Evolutionary conservation across 2,329 filamentous ascomycete genomes (phyloP).

Genomic region (Colletotrichum graminicola): DNA sequence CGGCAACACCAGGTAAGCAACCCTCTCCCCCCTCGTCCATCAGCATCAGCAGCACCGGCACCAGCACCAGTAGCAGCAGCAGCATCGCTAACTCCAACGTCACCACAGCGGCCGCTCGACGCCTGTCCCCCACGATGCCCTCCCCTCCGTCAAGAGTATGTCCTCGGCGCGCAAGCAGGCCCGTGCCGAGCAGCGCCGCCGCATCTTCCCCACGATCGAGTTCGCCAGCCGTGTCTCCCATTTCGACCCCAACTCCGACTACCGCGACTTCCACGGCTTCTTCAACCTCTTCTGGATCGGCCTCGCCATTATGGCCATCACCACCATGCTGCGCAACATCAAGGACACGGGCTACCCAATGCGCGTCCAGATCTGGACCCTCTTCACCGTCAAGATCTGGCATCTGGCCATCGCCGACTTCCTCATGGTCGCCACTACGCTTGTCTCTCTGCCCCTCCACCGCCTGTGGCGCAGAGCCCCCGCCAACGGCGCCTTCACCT

Average conservation of each 20-base stretch:
- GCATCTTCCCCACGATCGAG: constrained; percentile 93
- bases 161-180: constrained; percentile 87
- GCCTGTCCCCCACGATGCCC: constrained; percentile 87
- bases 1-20: constrained; percentile 38
- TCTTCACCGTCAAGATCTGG: constrained; percentile 90
- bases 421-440: constrained; percentile 84
- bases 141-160: constrained; percentile 89
- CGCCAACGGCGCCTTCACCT: constrained; percentile 70
- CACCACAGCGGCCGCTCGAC: constrained; percentile 80
- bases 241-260: constrained; percentile 92
- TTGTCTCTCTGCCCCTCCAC: constrained; percentile 80
- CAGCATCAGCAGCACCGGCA: too few relatives aligned
- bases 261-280: constrained; percentile 96
- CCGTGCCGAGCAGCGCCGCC: constrained; percentile 82
- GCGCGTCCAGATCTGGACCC: constrained; percentile 85
- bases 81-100: constrained; percentile 8
- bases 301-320: constrained; percentile 95
- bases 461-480: constrained; percentile 68
- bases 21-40: background rate
- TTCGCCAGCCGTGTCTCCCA: constrained; percentile 93
- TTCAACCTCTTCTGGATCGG: constrained; percentile 99
- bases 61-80: background rate
- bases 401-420: constrained; percentile 87
- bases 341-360: constrained; percentile 93
- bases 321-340: constrained; percentile 90